A percentile compares a stretch with the other conserved stretches of the same genome.
Evolutionary conservation across 2,329 filamentous ascomycete species (phyloP).

Genomic region (Aureobasidium sp.): DNA sequence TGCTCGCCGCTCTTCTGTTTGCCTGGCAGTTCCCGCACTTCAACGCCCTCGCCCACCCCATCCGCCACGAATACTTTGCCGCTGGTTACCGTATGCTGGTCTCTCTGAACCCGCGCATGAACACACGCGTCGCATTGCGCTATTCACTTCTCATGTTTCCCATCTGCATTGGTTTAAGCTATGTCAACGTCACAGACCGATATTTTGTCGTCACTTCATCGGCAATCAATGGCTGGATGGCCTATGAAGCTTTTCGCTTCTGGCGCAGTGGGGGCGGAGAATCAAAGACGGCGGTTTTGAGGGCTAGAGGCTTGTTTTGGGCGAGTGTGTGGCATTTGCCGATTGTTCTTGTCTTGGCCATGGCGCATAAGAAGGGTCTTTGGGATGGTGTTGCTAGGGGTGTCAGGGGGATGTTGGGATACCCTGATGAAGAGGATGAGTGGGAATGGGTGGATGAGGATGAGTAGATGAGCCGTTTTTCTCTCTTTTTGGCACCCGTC

Average conservation of each 20-base stretch:
- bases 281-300: slow-evolving; percentile 43
- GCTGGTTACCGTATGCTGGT: slow-evolving; percentile 66
- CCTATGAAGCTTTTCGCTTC: slow-evolving; percentile 71
- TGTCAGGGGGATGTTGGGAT: slow-evolving; percentile 50
- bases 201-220: slow-evolving; percentile 75
- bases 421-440: slow-evolving; percentile 39
- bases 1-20: slow-evolving; percentile 76
- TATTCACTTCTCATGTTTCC: slow-evolving; percentile 84
- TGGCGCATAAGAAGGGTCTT: slow-evolving; percentile 89
- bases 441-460: slow-evolving; percentile 46
- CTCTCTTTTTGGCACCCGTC: too few relatives aligned
- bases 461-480: neutral
- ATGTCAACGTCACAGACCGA: slow-evolving; percentile 74
- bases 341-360: slow-evolving; percentile 77
- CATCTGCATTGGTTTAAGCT: slow-evolving; percentile 73
- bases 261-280: slow-evolving; percentile 71
- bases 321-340: slow-evolving; percentile 96
- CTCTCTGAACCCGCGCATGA: slow-evolving; percentile 80
- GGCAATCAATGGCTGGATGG: slow-evolving; percentile 80
- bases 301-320: slow-evolving; percentile 85
- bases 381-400: slow-evolving; percentile 75
- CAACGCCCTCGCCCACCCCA: slow-evolving; percentile 84
- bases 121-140: slow-evolving; percentile 77
- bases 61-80: slow-evolving; percentile 78
- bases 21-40: slow-evolving; percentile 99